Evolutionary conservation across 1,284 basidiomycete species (phyloP), one percentile per base, ranked within the genome.

Genomic region (Austropuccinia psidii): DNA sequence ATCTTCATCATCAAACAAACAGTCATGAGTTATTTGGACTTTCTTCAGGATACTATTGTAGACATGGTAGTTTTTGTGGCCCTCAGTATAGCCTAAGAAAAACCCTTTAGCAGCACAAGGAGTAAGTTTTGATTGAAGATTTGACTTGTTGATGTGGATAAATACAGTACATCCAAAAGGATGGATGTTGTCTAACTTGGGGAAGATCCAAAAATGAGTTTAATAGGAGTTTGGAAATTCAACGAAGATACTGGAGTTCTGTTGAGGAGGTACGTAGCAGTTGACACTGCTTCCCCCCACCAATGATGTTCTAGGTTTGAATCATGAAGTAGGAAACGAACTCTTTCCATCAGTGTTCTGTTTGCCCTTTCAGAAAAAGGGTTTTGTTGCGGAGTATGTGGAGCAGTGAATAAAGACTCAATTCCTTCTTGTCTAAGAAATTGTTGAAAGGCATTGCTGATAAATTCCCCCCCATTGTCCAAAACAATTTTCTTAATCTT

Each of bases 381-480:
- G 31, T 67, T 67, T 55, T 67, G 65, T 29, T 67, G 65, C 13
- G 65, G 65, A 17, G 27, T 67, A 45, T 67, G 54, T 15, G 64
- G 64, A 35, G 64, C 31, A n/a, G 64, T 52, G 9, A 24, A 21
- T 7, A 52, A 17, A 24, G 37, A 31, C 27, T 37, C 19, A 6
- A 67, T 37, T 1, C 64, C 64, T 37, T 54, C 29, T 52, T 52
- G 8, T 2, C 13, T 39, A 24, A 52, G 35, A 2, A 67, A 24
- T 9, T 50, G 3, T 31, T 17, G 21, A n/a, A 72, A 61, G 0
- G 17, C 27, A 2, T 39, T 9, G 39, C 49, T 61, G 29, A 31
- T 33, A 49, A 61, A 72, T 62, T 62, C 58, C 7, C 57, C 35
- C 8, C 68, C 68, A 49, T 72, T 72, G 35, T 72, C 35, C 27